Conservation (phyloP, 2,329 filamentous ascomycete genomes). For the Leptographium radiaticola region DNA sequence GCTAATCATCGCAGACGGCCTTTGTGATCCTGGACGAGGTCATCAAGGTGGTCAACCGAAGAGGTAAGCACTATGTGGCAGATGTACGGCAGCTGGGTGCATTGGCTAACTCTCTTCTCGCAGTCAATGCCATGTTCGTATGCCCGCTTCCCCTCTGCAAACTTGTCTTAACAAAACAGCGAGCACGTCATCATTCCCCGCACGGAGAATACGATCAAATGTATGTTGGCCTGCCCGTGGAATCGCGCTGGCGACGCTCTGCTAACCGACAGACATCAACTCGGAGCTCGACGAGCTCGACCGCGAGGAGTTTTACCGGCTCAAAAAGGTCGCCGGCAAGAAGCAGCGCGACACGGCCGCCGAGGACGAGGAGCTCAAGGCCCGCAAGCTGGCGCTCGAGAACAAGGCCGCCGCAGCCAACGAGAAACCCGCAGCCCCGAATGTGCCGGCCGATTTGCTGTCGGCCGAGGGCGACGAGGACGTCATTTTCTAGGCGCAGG, state of each 20-base stretch:
- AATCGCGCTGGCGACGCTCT: background rate
- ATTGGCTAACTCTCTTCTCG: slow-evolving; percentile 15
- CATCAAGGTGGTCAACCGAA: slow-evolving; percentile 96
- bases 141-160: background rate
- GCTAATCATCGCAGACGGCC: slow-evolving; percentile 49
- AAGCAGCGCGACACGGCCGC: slow-evolving; percentile 66
- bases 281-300: slow-evolving; percentile 95
- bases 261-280: slow-evolving; percentile 60
- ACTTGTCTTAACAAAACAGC: slow-evolving; percentile 22
- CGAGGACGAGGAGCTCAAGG: slow-evolving; percentile 62
- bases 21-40: slow-evolving; percentile 98
- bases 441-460: slow-evolving; percentile 49
- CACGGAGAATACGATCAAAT: slow-evolving; percentile 99
- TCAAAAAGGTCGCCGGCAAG: slow-evolving; percentile 89
- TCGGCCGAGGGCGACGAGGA: slow-evolving; percentile 69
- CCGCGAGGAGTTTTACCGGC: slow-evolving; percentile 91
- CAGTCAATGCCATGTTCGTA: slow-evolving; percentile 82
- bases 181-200: slow-evolving; percentile 94
- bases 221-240: slow-evolving; percentile 26
- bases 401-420: slow-evolving; percentile 17
- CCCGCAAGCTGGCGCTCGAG: slow-evolving; percentile 45
- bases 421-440: slow-evolving; percentile 16
- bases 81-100: no score
- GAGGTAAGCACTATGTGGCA: slow-evolving; percentile 45
- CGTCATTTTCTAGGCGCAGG: slow-evolving; percentile 60